phyloP scores from a whole-genome alignment of 345 rosid species.

The Limnanthes douglasii region DNA sequence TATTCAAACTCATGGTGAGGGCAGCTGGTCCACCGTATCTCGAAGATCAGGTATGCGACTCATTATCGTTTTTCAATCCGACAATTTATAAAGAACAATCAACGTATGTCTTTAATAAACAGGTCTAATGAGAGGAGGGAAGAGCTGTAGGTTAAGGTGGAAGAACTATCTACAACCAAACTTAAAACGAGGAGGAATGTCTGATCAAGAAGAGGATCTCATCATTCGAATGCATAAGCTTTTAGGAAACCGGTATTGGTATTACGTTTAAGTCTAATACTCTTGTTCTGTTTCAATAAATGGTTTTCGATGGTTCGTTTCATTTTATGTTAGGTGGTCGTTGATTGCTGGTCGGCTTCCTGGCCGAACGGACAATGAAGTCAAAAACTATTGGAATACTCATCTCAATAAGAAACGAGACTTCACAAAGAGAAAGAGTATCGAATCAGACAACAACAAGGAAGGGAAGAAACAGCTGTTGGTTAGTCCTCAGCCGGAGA shows the following conservation, averaged over 20 bases:
- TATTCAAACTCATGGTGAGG: slow-evolving; percentile 44
- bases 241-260: slow-evolving; percentile 55
- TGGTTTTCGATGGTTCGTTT: no score
- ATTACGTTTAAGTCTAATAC: no score
- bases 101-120: no score
- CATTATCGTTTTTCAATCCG: no score
- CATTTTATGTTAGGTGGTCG: slow-evolving; percentile 54
- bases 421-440: slow-evolving; percentile 14
- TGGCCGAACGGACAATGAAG: slow-evolving; percentile 58
- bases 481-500: no score
- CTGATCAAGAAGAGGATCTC: slow-evolving; percentile 45
- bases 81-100: no score
- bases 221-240: slow-evolving; percentile 58
- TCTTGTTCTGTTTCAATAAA: no score
- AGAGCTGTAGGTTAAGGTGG: slow-evolving; percentile 58
- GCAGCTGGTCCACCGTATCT: slow-evolving; percentile 43
- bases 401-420: slow-evolving; percentile 36
- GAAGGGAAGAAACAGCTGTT: not conserved
- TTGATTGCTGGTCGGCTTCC: slow-evolving; percentile 54
- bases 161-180: slow-evolving; percentile 48
- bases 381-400: slow-evolving; percentile 67
- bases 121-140: slow-evolving; percentile 48
- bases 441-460: not conserved
- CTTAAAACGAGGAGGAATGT: slow-evolving; percentile 42
- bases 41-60: slow-evolving; percentile 39